Conservation (phyloP, 1,139 yeast genomes). For the Hemisphaericaspora xylofermentans region DNA sequence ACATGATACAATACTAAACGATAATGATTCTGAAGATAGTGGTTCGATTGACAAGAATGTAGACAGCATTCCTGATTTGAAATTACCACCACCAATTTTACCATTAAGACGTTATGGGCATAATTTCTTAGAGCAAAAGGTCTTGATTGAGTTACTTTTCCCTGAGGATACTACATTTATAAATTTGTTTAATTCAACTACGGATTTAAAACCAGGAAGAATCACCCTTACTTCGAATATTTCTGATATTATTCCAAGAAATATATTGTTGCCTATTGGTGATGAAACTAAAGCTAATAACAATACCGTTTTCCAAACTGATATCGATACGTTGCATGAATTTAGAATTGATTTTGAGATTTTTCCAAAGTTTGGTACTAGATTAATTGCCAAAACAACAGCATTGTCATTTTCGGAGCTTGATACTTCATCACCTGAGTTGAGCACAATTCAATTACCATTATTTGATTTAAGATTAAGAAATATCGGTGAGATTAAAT, state of each 20-base stretch:
- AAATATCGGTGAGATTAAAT: conserved; percentile 76
- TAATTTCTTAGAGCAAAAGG: conserved; percentile 86
- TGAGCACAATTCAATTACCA: conserved; percentile 61
- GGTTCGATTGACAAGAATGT: conserved; percentile 26
- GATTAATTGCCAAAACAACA: conserved; percentile 85
- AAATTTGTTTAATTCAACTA: conserved; percentile 45
- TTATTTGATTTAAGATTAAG: conserved; percentile 78
- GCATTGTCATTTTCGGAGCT: conserved; percentile 59
- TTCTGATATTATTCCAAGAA: conserved; percentile 81
- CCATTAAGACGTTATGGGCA: conserved; percentile 94
- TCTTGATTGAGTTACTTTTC: conserved; percentile 72
- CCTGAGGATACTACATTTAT: conserved; percentile 53
- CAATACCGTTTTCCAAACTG: conserved; percentile 82
- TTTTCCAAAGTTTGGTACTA: conserved; percentile 92
- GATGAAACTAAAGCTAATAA: conserved; percentile 54
- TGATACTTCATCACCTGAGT: conserved; percentile 46
- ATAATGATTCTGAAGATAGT: conserved; percentile 42
- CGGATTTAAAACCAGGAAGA: conserved; percentile 50
- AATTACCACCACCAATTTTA: conserved; percentile 92
- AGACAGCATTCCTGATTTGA: conserved; percentile 84
- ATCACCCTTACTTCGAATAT: conserved; percentile 73
- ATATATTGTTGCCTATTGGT: conserved; percentile 73
- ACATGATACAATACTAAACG: conserved; percentile 4
- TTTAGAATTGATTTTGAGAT: conserved; percentile 87
- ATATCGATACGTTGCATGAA: conserved; percentile 60